Percentiles rank a stretch among this genome's conserved stretches.
These are phyloP conservation scores for Mentha longifolia DNA, from an alignment of 257 asterid genomes.

Conservation along the genomic window DNA sequence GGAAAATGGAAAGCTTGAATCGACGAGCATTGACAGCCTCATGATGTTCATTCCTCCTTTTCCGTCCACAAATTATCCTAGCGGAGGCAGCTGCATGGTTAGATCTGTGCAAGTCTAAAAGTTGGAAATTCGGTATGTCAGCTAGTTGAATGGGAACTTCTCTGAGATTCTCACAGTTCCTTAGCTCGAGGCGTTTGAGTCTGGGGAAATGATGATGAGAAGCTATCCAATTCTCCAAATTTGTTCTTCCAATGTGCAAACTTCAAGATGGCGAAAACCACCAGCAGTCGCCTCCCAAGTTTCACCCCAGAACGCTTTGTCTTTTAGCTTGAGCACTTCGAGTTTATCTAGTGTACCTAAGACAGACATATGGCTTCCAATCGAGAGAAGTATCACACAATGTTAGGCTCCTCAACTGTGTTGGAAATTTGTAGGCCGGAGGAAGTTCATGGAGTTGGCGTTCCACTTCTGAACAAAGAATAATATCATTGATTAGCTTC, in stretches of 20 bases:
- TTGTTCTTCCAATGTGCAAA: conserved; percentile 38
- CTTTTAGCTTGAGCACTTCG: conserved; percentile 38
- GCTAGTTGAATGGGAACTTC: conserved; percentile 34
- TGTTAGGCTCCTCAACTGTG: conserved; percentile 38
- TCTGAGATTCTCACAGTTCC: conserved; percentile 36
- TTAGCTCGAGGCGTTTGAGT: conserved; percentile 33
- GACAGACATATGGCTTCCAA: conserved; percentile 38
- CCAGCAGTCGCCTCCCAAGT: conserved; percentile 35
- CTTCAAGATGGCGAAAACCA: conserved; percentile 37
- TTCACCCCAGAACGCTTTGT: conserved; percentile 37
- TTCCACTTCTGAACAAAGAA: conserved; percentile 21
- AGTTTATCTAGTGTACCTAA: conserved; percentile 37
- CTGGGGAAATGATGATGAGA: conserved; percentile 38
- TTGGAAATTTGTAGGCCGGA: conserved; percentile 39
- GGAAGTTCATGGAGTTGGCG: conserved; percentile 33
- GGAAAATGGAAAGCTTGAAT: conserved; percentile 38
- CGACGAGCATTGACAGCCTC: not conserved
- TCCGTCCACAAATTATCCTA: not conserved
- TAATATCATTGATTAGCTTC: conserved; percentile 47
- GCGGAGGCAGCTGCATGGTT: conserved; percentile 27
- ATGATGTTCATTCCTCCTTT: not conserved
- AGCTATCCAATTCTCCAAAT: conserved; percentile 32
- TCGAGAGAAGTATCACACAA: conserved; percentile 37
- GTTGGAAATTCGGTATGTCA: conserved; percentile 30
- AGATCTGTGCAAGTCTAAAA: conserved; percentile 26